phyloP scores from a whole-genome alignment of 2,329 filamentous ascomycete species.

The Fusarium sp. region DNA sequence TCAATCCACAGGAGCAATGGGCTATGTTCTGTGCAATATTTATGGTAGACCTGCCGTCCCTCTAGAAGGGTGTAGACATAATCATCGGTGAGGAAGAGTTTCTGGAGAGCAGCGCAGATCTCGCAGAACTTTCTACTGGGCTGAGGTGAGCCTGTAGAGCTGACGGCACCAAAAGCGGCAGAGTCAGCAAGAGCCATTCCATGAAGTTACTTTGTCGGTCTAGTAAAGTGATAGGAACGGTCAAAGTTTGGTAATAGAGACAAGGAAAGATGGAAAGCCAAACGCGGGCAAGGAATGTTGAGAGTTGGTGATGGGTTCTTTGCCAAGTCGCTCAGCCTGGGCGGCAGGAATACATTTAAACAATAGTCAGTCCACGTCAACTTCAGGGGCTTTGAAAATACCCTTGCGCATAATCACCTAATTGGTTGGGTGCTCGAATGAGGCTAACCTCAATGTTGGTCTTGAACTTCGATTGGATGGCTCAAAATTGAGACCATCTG shows the following conservation, averaged over 20 bases:
- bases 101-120: background rate
- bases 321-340: background rate
- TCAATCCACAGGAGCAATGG: background rate
- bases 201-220: background rate
- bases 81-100: background rate
- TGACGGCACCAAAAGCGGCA: background rate
- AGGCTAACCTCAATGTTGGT: too few species aligned
- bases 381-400: too few species aligned
- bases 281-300: background rate
- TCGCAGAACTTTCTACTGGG: background rate
- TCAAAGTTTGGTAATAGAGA: background rate
- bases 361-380: background rate
- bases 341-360: too few species aligned
- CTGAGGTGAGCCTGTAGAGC: background rate
- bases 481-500: too few species aligned
- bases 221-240: background rate
- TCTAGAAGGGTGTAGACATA: background rate
- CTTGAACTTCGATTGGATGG: too few species aligned
- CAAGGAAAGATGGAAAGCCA: background rate
- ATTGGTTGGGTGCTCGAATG: background rate
- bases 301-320: background rate
- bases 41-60: background rate
- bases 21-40: background rate
- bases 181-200: background rate
- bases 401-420: background rate